Percentiles rank a stretch among this genome's conserved stretches.
Conservation (phyloP, 73 alveolate genomes). For the Blepharisma japonicum region DNA sequence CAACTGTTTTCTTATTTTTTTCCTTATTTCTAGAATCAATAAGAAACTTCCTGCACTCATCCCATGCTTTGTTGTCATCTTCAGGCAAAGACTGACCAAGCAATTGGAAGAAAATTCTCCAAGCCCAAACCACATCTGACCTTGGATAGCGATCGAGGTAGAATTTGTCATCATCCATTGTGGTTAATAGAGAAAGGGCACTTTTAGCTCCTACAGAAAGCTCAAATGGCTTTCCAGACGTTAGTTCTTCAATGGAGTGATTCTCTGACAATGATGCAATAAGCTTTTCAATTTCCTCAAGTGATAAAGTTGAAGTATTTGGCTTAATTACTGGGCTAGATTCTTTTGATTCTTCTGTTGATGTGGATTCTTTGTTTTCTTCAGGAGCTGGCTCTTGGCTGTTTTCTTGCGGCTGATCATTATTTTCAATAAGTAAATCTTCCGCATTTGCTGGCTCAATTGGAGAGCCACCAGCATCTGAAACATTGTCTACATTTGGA, state of each 20-base stretch:
- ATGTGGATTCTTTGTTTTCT: neutral
- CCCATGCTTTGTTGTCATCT: conserved; percentile 8
- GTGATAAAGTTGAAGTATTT: neutral
- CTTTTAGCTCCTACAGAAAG: conserved; percentile 29
- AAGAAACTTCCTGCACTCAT: conserved; percentile 3
- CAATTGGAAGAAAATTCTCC: neutral
- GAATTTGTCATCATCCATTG: conserved; percentile 27
- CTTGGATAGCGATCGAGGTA: conserved; percentile 9
- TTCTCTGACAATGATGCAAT: neutral
- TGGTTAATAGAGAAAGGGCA: conserved; percentile 14
- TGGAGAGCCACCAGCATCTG: neutral
- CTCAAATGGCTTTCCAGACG: neutral
- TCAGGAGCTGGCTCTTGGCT: neutral
- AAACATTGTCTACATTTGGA: neutral
- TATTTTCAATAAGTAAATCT: neutral
- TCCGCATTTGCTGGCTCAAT: neutral
- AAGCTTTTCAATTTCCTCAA: neutral
- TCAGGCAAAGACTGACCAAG: neutral
- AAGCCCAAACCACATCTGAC: conserved; percentile 21
- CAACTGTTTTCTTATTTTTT: conserved; percentile 20
- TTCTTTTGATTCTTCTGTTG: conserved; percentile 11
- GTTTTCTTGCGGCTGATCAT: neutral
- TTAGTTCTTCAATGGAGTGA: neutral
- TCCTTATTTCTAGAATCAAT: conserved; percentile 23
- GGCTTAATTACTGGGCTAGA: neutral